These are phyloP conservation scores for Xylaria flabelliformis DNA, from an alignment of 495 filamentous ascomycete genomes.

Conservation along the genomic window DNA sequence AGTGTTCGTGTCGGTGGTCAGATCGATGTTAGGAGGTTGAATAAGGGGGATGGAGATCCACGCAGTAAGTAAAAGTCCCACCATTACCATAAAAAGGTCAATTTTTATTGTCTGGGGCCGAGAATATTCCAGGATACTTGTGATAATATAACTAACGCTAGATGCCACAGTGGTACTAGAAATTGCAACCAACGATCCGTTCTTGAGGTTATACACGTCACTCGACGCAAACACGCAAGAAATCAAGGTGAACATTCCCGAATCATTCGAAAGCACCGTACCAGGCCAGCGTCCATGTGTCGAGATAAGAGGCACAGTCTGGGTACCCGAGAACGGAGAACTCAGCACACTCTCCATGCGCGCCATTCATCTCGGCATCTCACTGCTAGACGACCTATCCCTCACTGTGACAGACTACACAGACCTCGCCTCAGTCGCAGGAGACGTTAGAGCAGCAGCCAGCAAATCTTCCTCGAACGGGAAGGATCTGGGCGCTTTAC, in stretches of 20 bases:
- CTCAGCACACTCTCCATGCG: slow-evolving; percentile 40
- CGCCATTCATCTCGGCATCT: slow-evolving; percentile 46
- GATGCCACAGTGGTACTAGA: slow-evolving; percentile 41
- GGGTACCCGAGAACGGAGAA: slow-evolving; percentile 45
- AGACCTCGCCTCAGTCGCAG: slow-evolving; percentile 35
- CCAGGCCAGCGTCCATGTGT: slow-evolving; percentile 43
- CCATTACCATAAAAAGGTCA: no score
- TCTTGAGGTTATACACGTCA: slow-evolving; percentile 37
- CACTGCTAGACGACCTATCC: slow-evolving; percentile 48
- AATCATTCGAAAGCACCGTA: slow-evolving; percentile 35
- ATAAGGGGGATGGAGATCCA: slow-evolving; percentile 32
- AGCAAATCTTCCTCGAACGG: slow-evolving; percentile 23
- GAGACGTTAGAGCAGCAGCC: slow-evolving; percentile 37
- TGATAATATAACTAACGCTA: no score
- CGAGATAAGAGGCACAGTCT: slow-evolving; percentile 48
- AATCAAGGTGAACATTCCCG: slow-evolving; percentile 44
- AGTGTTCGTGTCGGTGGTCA: slow-evolving; percentile 46
- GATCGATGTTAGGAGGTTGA: slow-evolving; percentile 47
- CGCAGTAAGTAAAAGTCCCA: no score
- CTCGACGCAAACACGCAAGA: slow-evolving; percentile 40
- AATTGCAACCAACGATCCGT: slow-evolving; percentile 46
- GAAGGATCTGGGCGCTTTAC: slow-evolving; percentile 12
- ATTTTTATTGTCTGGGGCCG: no score
- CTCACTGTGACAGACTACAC: slow-evolving; percentile 38
- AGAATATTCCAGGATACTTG: no score